These are phyloP conservation scores for Amanita inopinata DNA, from an alignment of 768 basidiomycete genomes.

Conservation along the genomic window DNA sequence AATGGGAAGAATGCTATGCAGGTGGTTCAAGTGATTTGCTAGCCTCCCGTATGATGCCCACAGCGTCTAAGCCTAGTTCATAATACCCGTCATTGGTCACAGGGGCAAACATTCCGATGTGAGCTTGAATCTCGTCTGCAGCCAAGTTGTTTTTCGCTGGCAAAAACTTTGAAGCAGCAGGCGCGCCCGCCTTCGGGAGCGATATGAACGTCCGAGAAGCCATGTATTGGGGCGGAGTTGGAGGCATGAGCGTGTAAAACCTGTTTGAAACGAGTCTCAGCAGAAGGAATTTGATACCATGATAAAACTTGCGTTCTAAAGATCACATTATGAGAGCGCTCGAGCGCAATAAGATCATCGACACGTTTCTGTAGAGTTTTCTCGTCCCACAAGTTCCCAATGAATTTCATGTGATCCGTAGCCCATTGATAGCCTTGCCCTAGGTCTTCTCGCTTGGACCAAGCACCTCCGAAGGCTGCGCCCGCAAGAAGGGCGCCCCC, in stretches of 20 bases:
- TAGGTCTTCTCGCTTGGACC: conserved; percentile 72
- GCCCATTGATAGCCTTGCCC: conserved; percentile 63
- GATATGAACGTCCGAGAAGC: conserved; percentile 68
- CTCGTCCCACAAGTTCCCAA: conserved; percentile 80
- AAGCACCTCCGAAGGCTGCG: conserved; percentile 78
- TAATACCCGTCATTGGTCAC: conserved; percentile 87
- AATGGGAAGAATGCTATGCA: no score
- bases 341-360: conserved; percentile 49
- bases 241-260: conserved; percentile 73
- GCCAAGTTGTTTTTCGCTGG: conserved; percentile 60
- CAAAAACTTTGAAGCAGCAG: conserved; percentile 43
- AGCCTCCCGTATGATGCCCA: conserved; percentile 47
- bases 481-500: conserved; percentile 73
- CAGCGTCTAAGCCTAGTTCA: conserved; percentile 63
- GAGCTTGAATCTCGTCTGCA: conserved; percentile 72
- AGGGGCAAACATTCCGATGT: conserved; percentile 81
- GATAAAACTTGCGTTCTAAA: conserved; percentile 57
- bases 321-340: conserved; percentile 50
- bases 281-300: no score
- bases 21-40: no score
- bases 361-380: conserved; percentile 50
- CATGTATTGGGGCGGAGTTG: conserved; percentile 47
- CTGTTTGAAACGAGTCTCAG: conserved; percentile 30
- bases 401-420: conserved; percentile 84
- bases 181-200: conserved; percentile 48